Evolutionary conservation across 2,329 filamentous ascomycete genomes (phyloP), one percentile per base, ranked within the genome.

Genomic region (Aspergillus versicolor): DNA sequence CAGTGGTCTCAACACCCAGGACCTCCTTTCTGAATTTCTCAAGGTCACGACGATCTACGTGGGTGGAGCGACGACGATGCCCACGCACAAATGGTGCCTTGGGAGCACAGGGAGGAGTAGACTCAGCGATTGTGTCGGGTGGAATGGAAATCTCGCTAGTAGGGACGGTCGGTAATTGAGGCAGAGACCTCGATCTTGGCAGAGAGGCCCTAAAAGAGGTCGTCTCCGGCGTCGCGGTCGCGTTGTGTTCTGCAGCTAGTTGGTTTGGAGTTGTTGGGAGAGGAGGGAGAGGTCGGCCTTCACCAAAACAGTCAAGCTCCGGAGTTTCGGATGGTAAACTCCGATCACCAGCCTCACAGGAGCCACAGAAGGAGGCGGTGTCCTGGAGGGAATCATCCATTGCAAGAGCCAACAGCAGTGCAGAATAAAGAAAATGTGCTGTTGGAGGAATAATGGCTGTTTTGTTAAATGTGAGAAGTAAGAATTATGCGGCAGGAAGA

Each of bases 51-150:
- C 64, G 69, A 64, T 69, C 74, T 52, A 75, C 73, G 66, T 72
- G 73, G 61, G 74, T 75, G 60, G 73, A 75, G 59, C 73, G 74
- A 64, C 74, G 74, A 60, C 74, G 74, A 59, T 74, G 71, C 64
- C 71, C 71, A 71, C 70, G 71, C 54, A 71, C 66, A 61, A 66
- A 72, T 55, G 65, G 63, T 68, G 69, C 65, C 66, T 70, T 69
- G 65, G 70, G 66, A 67, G 63, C 50, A 62, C 67, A 65, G 60
- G 70, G 54, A 52, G 65, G 50, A 57, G 61, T 64, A 55, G 62
- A 63, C 59, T 61, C 65, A 65, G 67, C 69, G 65, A 71, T 72
- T 60, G 59, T 72, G 68, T 63, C 66, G 67, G 68, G 48, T 63
- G 52, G 52, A 44, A 19, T 44, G 21, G 48, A 19, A 34, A 47